A percentile compares a stretch with the other conserved stretches of the same genome.
These are phyloP conservation scores for Aspergillus incahuasiensis DNA, from an alignment of 495 filamentous ascomycete species.

Conservation along the genomic window DNA sequence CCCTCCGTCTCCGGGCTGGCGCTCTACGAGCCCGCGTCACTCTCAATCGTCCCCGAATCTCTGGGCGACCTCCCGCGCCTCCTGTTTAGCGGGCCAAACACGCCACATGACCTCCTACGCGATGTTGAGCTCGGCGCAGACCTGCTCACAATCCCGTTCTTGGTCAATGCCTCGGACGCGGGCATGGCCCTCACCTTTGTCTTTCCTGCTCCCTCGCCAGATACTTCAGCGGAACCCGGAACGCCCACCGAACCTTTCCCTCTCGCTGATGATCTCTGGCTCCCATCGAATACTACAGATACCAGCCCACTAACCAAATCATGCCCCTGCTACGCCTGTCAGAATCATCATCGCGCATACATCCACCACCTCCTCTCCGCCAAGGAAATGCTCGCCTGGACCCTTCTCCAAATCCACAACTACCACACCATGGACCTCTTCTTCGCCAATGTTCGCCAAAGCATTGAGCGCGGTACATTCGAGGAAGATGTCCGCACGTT, in stretches of 20 bases:
- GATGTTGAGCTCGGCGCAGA: constrained; percentile 75
- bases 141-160: constrained; percentile 69
- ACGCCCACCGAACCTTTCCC: constrained; percentile 31
- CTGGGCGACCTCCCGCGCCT: constrained; percentile 64
- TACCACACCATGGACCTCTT: constrained; percentile 65
- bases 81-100: constrained; percentile 59
- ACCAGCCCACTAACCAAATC: constrained; percentile 50
- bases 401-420: constrained; percentile 88
- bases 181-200: constrained; percentile 79
- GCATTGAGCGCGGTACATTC: constrained; percentile 58
- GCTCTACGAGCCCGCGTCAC: constrained; percentile 69
- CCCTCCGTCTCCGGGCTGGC: constrained; percentile 69
- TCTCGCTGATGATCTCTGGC: constrained; percentile 76
- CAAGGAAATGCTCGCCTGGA: constrained; percentile 96
- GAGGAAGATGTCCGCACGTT: constrained; percentile 57
- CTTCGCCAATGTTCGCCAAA: constrained; percentile 62
- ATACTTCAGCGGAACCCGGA: constrained; percentile 6
- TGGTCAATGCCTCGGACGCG: constrained; percentile 69
- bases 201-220: constrained; percentile 52
- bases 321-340: constrained; percentile 84
- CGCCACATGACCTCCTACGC: constrained; percentile 69
- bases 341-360: constrained; percentile 78
- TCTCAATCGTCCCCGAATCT: constrained; percentile 56
- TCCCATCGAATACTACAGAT: constrained; percentile 48
- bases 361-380: constrained; percentile 79